Base-by-base conservation (phyloP, 225 moss, liverwort and hornwort genomes). In the Bryoerythrophyllum caledonicum region DNA sequence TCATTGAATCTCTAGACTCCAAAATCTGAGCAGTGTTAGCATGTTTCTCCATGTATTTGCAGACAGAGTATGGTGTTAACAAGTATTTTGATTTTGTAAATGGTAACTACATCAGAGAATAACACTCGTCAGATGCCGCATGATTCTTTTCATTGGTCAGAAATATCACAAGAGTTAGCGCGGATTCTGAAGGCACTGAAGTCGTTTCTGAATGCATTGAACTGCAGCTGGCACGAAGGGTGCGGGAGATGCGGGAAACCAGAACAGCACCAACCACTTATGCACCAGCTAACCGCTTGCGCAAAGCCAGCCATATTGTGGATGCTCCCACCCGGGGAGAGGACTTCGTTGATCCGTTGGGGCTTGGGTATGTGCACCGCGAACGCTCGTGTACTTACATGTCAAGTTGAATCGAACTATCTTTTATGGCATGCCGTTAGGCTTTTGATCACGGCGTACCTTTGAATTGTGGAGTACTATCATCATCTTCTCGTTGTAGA, bases 201-300 rank as follows among this genome's bases (percentile, higher is more conserved):
- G 67, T 30, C 66, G 53, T 25, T 74, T 48, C 60, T 66, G 38
- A 37, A 80, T 75, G 46, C 71, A 41, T 71, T 55, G 4, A 71
- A 68, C 46, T 72, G 83, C 90, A 92, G 93, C 83, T 99, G 28
- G 85, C 78, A 79, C 89, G 97, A 67, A 95, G 91, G 80, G 97
- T 99, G 72, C 90, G 97, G 74, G 95, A 95, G 78, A 94, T 99
- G 97, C 90, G 97, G 72, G 94, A 99, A 79, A 95, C 94, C 53
- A 83, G 93, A 69, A 84, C 93, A 78, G 86, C 85, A 40, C 78
- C 89, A 53, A 79, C 82, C 26, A 68, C 81, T 41, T 75, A 82
- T 69, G 87, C 88, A 6, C 83, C 83, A 60, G 57, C 85, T 20
- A 67, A 71, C 48, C 91, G 93, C 48, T 69, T 90, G 75, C 90